Conservation (phyloP, 495 filamentous ascomycete genomes). For the Cenococcum geophilum region DNA sequence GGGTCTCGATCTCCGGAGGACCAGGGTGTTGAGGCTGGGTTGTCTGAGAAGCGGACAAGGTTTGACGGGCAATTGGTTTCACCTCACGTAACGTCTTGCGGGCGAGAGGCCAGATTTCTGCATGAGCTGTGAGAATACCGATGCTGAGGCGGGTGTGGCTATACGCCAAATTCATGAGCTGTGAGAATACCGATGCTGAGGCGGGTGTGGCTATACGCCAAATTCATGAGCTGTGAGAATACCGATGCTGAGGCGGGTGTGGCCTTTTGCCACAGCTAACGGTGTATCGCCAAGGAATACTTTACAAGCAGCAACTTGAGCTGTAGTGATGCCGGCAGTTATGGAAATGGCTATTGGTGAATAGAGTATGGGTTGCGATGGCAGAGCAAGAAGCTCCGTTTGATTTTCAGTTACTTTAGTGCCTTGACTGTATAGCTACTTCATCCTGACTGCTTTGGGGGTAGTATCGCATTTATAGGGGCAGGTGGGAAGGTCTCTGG, state of each 20-base stretch:
- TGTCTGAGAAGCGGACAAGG: constrained; percentile 2
- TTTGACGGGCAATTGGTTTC: constrained; percentile 9
- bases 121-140: constrained; percentile 16
- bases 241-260: constrained; percentile 23
- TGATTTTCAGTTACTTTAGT: constrained; percentile 20
- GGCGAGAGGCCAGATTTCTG: constrained; percentile 16
- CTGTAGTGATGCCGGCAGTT: constrained; percentile 8
- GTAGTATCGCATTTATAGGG: constrained; percentile 12
- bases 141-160: no score
- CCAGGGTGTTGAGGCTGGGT: background rate
- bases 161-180: no score
- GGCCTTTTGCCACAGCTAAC: constrained; percentile 21
- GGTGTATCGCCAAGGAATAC: constrained; percentile 20
- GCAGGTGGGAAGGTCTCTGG: constrained; percentile 12
- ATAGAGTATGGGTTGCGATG: constrained; percentile 13
- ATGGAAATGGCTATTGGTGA: constrained; percentile 14
- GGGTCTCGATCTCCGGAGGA: constrained; percentile 17
- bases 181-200: constrained; percentile 21
- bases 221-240: constrained; percentile 11
- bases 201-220: no score
- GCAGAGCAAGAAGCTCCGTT: constrained; percentile 24
- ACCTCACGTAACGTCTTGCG: constrained; percentile 18
- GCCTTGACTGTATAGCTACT: constrained; percentile 18
- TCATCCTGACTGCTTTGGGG: background rate
- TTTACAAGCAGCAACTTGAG: constrained; percentile 25